Evolutionary conservation across 2,329 filamentous ascomycete species (phyloP), one percentile per base, ranked within the genome.

Genomic region (Dothistroma pini): DNA sequence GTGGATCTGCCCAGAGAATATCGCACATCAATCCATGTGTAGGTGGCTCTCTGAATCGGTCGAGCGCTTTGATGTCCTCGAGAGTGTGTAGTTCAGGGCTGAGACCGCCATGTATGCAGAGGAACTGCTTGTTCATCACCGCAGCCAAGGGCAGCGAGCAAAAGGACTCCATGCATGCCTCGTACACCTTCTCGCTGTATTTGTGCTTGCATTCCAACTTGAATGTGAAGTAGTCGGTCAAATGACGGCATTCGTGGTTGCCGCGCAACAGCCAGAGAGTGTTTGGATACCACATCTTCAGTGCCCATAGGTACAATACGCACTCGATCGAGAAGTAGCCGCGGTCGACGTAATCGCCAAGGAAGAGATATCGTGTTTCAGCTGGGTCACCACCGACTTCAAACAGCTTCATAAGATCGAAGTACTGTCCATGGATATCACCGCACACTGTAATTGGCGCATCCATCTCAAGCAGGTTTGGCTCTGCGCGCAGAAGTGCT

Each of bases 121-220:
- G 81, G 78, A 99, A 99, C 77, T 99, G 95, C 83, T 99, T 99
- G 85, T 99, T 99, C 95, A 99, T 99, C 69, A 99, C 88, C 31
- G 95, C 95, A 60, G 95, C 95, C 70, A 99, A 82, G 32, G 95
- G 95, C 66, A 99, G 81, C 66, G 89, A 84, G 80, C 95, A 99
- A 83, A 99, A 99, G 0, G 95, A 96, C 68, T 99, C 93, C 86
- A 97, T 96, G 80, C 95, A 97, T 60, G 95, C 93, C 73, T 99
- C 93, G 76, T 99, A 99, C 62, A 99, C 85, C 66, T 85, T 85
- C 80, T 97, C 95, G 35, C 91, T 96, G 80, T 99, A 99, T 78
- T 99, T 99, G 85, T 99, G 95, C 81, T 96, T 97, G 84, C 95
- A 99, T 78, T 99, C 95, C 61, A 99, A 87, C 83, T 99, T 97